Evolutionary conservation across 176 grass and related monocot genomes (phyloP).

Genomic region (Eragrostis curvula): DNA sequence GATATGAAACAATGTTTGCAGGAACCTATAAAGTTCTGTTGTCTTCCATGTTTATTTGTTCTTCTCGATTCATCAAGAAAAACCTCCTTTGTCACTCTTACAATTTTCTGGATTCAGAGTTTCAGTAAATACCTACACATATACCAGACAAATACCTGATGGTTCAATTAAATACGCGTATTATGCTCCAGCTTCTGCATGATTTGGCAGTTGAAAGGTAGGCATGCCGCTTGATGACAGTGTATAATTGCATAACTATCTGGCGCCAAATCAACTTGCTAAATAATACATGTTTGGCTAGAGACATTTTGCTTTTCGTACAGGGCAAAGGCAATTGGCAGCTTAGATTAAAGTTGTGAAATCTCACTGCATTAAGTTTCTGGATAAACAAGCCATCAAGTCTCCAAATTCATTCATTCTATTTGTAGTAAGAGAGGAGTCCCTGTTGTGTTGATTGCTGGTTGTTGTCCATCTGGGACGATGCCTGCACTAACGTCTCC

Average conservation of each 20-base stretch:
- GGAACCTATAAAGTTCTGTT: no score
- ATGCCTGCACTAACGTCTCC: no score
- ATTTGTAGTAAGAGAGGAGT: no score
- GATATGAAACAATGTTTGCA: no score
- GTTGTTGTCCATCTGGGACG: no score
- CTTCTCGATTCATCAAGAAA: no score
- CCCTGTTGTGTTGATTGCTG: no score
- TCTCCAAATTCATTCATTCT: background rate
- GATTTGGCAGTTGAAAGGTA: background rate
- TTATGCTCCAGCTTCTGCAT: background rate
- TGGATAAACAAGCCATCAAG: background rate
- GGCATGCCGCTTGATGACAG: background rate
- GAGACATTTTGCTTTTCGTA: background rate
- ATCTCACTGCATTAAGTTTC: background rate
- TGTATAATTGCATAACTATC: background rate
- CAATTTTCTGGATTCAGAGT: no score
- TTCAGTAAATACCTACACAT: background rate
- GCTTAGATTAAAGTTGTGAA: background rate
- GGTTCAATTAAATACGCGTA: background rate
- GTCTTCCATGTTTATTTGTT: no score
- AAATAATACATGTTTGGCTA: background rate
- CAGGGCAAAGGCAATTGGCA: background rate
- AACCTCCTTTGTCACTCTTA: no score
- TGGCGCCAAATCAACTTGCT: slow-evolving; percentile 9
- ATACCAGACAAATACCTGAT: background rate